A percentile compares a stretch with the other conserved stretches of the same genome.
These are phyloP conservation scores for Lichtheimia corymbifera DNA, from an alignment of 371 early-diverging fungal species.

Conservation along the genomic window DNA sequence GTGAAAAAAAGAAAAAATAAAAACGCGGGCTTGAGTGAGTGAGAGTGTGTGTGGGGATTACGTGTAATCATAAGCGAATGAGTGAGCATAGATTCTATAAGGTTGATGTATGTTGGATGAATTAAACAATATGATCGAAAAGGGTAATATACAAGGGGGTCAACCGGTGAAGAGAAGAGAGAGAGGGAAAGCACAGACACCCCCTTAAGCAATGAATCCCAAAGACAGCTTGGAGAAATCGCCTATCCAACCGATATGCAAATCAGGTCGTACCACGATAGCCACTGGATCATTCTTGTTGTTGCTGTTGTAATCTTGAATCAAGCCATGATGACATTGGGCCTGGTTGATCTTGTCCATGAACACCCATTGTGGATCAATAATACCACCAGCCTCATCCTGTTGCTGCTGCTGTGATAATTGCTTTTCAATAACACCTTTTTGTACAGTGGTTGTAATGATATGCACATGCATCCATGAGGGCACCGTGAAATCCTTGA, in stretches of 20 bases:
- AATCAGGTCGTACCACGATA: constrained; percentile 35
- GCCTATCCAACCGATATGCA: constrained; percentile 28
- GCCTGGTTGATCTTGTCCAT: constrained; percentile 45
- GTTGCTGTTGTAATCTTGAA: constrained; percentile 14
- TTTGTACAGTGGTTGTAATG: constrained; percentile 9
- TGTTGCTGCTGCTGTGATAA: background rate
- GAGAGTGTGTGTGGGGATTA: background rate
- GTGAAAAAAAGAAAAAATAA: background rate
- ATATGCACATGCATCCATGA: constrained; percentile 8
- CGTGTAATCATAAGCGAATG: background rate
- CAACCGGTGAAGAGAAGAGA: background rate
- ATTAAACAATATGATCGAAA: constrained; percentile 5
- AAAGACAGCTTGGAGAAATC: constrained; percentile 6
- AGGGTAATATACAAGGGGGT: constrained; percentile 3
- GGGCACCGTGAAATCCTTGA: background rate
- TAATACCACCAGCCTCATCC: background rate
- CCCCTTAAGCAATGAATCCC: constrained; percentile 5
- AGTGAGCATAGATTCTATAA: too few relatives aligned
- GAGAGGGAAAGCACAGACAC: constrained; percentile 5
- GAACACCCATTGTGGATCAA: constrained; percentile 9
- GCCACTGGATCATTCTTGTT: constrained; percentile 10
- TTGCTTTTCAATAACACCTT: constrained; percentile 11
- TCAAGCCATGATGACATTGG: constrained; percentile 35
- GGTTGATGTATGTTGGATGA: background rate
- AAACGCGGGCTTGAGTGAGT: background rate